Percentiles rank a stretch among this genome's conserved stretches.
phyloP scores from a whole-genome alignment of 139 green algal species.

The Mychonastes homosphaera region DNA sequence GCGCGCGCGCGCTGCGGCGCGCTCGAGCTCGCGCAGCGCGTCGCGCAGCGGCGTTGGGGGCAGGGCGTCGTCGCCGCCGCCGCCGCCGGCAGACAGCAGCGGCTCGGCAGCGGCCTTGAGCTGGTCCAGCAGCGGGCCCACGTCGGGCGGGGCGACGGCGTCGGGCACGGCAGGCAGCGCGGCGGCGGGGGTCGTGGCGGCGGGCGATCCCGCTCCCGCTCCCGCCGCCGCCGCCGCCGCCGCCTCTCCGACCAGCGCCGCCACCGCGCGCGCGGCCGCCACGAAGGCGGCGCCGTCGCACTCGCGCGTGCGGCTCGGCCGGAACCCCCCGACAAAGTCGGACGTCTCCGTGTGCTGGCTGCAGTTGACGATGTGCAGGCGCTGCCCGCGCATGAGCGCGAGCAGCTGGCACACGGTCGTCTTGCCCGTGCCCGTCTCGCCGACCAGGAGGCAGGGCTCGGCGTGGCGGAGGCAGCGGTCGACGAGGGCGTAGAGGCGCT shows the following conservation, averaged over 20 bases:
- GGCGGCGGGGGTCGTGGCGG: not conserved
- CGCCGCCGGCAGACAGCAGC: not conserved
- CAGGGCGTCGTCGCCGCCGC: slow-evolving; percentile 3
- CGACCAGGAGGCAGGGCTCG: slow-evolving; percentile 93
- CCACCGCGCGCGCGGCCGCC: not conserved
- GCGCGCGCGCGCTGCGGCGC: slow-evolving; percentile 33
- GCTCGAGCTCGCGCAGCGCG: slow-evolving; percentile 11
- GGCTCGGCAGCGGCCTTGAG: slow-evolving; percentile 9
- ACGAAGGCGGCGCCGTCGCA: slow-evolving; percentile 18
- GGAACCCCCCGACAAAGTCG: slow-evolving; percentile 93
- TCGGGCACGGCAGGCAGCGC: not conserved
- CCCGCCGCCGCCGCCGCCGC: not conserved
- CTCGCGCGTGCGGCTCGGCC: slow-evolving; percentile 38
- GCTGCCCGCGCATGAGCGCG: slow-evolving; percentile 61
- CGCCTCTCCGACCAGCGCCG: not conserved
- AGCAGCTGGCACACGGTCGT: slow-evolving; percentile 94
- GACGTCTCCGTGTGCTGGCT: slow-evolving; percentile 97
- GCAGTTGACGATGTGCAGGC: slow-evolving; percentile 94
- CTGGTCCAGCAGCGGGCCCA: slow-evolving; percentile 3
- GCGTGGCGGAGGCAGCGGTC: slow-evolving; percentile 54
- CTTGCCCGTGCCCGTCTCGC: slow-evolving; percentile 95
- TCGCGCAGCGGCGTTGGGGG: slow-evolving; percentile 17
- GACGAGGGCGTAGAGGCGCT: slow-evolving; percentile 77
- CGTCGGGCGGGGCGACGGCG: slow-evolving; percentile 15
- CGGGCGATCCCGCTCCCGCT: not conserved